Conservation (phyloP, 2,329 filamentous ascomycete genomes). For the Paraconiothyrium sp. region DNA sequence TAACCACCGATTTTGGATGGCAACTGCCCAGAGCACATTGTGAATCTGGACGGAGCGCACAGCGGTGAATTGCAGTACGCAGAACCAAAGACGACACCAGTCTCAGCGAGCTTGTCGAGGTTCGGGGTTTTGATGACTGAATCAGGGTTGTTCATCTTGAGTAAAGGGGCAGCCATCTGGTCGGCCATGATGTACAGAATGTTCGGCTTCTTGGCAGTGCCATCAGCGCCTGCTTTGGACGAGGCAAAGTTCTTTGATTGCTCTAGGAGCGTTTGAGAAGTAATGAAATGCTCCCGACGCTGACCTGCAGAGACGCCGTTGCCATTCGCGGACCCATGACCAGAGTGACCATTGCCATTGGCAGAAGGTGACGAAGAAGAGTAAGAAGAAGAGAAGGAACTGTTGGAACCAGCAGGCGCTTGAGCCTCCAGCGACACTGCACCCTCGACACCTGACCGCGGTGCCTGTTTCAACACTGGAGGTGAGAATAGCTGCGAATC, state of each 20-base stretch:
- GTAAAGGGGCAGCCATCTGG: conserved; percentile 87
- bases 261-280: conserved; percentile 38
- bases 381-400: conserved; percentile 27
- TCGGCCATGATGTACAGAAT: conserved; percentile 97
- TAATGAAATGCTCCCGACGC: conserved; percentile 33
- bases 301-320: conserved; percentile 26
- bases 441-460: conserved; percentile 25
- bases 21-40: conserved; percentile 90
- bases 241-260: conserved; percentile 39
- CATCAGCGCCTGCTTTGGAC: conserved; percentile 21
- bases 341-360: conserved; percentile 23
- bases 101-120: conserved; percentile 81
- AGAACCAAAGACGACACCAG: conserved; percentile 88
- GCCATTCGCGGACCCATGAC: conserved; percentile 14
- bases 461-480: conserved; percentile 28
- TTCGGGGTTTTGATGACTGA: conserved; percentile 94
- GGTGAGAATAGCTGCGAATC: conserved; percentile 28
- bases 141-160: conserved; percentile 89
- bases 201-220: conserved; percentile 66
- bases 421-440: conserved; percentile 35
- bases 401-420: conserved; percentile 25
- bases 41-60: conserved; percentile 91
- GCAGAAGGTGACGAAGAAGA: conserved; percentile 18
- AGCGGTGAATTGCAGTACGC: conserved; percentile 95
- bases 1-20: conserved; percentile 92